phyloP scores from a whole-genome alignment of 2,329 filamentous ascomycete species.

The Nannizziopsis arthrosporioides region DNA sequence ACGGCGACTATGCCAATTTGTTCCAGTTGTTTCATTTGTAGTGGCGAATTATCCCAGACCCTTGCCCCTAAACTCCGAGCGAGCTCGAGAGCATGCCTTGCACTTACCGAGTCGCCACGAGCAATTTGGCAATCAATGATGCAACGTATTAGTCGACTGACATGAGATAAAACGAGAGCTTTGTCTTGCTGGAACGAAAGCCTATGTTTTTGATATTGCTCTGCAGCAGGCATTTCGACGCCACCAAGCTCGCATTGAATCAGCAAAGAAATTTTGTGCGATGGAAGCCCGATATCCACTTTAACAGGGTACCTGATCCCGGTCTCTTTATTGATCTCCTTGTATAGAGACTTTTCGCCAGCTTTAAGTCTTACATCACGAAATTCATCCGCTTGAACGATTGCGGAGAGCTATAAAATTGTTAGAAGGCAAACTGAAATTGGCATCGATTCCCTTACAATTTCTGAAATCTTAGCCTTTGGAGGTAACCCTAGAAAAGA shows the following conservation, averaged over 20 bases:
- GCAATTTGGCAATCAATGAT: constrained; percentile 61
- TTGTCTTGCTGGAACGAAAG: constrained; percentile 51
- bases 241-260: constrained; percentile 64
- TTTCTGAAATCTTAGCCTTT: constrained; percentile 51
- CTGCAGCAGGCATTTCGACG: constrained; percentile 50
- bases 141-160: constrained; percentile 60
- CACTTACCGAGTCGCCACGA: constrained; percentile 53
- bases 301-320: constrained; percentile 61
- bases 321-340: constrained; percentile 57
- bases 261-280: constrained; percentile 66
- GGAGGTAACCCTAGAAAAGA: constrained; percentile 51
- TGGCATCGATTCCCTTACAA: constrained; percentile 42
- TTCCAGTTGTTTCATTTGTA: constrained; percentile 73
- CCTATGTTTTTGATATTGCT: constrained; percentile 45
- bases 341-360: constrained; percentile 58
- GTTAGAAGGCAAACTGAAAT: neutral
- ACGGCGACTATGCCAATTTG: constrained; percentile 65
- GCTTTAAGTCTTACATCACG: constrained; percentile 58
- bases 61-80: constrained; percentile 63
- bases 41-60: constrained; percentile 69
- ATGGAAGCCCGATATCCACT: constrained; percentile 50
- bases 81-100: constrained; percentile 61
- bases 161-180: constrained; percentile 52
- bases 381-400: constrained; percentile 62
- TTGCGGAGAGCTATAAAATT: constrained; percentile 46